These are phyloP conservation scores for Polyrhizophydium stewartii DNA, from an alignment of 371 early-diverging fungal species.

Conservation along the genomic window DNA sequence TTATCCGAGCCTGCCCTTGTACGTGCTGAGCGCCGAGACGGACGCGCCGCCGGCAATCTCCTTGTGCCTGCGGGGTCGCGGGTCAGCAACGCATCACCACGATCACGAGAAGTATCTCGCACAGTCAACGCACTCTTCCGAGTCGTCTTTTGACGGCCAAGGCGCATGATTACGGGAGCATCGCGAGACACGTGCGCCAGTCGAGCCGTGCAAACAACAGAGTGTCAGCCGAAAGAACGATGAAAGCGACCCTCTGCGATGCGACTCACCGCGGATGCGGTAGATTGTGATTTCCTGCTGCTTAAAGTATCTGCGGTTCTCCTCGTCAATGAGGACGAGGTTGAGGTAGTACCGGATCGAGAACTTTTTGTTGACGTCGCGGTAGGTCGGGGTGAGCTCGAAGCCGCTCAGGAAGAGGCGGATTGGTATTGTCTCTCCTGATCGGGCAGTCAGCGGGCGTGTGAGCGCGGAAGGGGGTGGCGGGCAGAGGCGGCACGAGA, in stretches of 20 bases:
- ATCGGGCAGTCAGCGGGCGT: neutral
- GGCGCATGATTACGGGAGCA: neutral
- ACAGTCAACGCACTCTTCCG: neutral
- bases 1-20: too few species aligned
- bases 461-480: neutral
- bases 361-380: slow-evolving; percentile 94
- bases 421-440: slow-evolving; percentile 96
- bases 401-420: slow-evolving; percentile 94
- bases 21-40: slow-evolving; percentile 24
- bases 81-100: too few species aligned
- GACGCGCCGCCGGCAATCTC: slow-evolving; percentile 37
- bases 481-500: neutral
- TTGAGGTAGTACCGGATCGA: slow-evolving; percentile 95
- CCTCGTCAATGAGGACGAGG: slow-evolving; percentile 95
- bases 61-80: slow-evolving; percentile 5
- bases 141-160: too few species aligned
- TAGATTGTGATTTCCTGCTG: slow-evolving; percentile 66
- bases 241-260: slow-evolving; percentile 22
- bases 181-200: neutral
- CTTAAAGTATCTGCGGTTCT: slow-evolving; percentile 96
- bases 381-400: slow-evolving; percentile 86
- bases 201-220: neutral
- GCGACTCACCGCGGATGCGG: slow-evolving; percentile 21
- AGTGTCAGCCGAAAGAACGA: too few species aligned
- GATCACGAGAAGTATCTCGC: neutral